A percentile compares a stretch with the other conserved stretches of the same genome.
phyloP scores from a whole-genome alignment of 1,284 basidiomycete genomes.

The Boletus smithii region DNA sequence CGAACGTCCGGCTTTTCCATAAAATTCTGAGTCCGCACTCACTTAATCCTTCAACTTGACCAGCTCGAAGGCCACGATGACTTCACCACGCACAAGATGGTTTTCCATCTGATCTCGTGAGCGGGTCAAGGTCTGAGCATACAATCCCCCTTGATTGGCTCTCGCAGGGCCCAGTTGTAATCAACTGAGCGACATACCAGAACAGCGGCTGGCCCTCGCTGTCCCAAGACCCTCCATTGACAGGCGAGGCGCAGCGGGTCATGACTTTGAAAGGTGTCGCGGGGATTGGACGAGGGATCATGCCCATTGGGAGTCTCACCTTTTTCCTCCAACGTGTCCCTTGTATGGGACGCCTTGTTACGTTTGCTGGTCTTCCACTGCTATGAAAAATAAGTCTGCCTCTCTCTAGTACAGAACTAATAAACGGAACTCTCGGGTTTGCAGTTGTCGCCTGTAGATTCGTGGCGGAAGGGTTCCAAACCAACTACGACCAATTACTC shows the following conservation, averaged over 20 bases:
- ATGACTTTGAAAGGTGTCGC: slow-evolving; percentile 28
- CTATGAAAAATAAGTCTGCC: slow-evolving; percentile 4
- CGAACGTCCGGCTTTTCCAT: too few relatives aligned
- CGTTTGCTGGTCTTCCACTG: not conserved
- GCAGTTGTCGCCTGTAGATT: not conserved
- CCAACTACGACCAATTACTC: too few relatives aligned
- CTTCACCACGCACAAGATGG: slow-evolving; percentile 29
- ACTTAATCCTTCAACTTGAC: too few relatives aligned
- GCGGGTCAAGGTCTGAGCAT: slow-evolving; percentile 38
- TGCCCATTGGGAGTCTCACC: not conserved
- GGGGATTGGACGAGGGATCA: slow-evolving; percentile 27
- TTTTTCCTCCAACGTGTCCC: slow-evolving; percentile 15
- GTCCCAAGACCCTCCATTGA: slow-evolving; percentile 27
- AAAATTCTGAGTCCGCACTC: too few relatives aligned
- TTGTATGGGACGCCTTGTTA: slow-evolving; percentile 16
- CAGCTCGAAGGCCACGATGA: slow-evolving; percentile 33
- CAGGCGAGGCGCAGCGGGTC: slow-evolving; percentile 25
- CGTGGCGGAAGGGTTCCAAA: not conserved
- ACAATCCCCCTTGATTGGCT: slow-evolving; percentile 31
- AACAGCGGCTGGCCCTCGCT: slow-evolving; percentile 16
- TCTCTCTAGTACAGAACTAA: not conserved
- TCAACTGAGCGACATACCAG: slow-evolving; percentile 33
- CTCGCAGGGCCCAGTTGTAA: slow-evolving; percentile 33
- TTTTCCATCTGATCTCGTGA: slow-evolving; percentile 22
- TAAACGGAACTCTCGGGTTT: too few relatives aligned